Conservation (phyloP, 331 rosid genomes). For the Malus hybrid region DNA sequence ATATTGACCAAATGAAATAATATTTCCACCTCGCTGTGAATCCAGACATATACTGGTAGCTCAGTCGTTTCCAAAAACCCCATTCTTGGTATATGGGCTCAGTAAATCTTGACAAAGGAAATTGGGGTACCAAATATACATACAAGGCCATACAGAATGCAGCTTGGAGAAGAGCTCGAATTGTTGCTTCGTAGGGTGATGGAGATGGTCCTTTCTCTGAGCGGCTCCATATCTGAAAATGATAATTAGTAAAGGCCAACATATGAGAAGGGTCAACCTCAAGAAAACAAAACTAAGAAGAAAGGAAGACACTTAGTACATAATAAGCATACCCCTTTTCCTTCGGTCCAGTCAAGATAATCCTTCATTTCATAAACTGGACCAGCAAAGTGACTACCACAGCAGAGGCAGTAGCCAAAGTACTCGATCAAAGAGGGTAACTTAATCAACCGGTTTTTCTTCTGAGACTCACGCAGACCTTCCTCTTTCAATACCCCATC, state of each 20-base stretch:
- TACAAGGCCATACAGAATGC: constrained; percentile 82
- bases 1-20: constrained; percentile 97
- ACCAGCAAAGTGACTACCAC: constrained; percentile 61
- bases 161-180: constrained; percentile 81
- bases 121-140: constrained; percentile 66
- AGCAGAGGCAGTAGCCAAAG: constrained; percentile 49
- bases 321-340: constrained; percentile 53
- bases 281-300: not conserved
- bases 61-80: constrained; percentile 71
- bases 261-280: not conserved
- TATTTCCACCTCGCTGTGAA: constrained; percentile 96
- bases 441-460: constrained; percentile 61
- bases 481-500: constrained; percentile 87
- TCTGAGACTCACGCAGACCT: constrained; percentile 71
- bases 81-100: constrained; percentile 74
- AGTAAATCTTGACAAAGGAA: constrained; percentile 68
- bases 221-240: constrained; percentile 68
- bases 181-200: constrained; percentile 63
- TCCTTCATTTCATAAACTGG: constrained; percentile 67
- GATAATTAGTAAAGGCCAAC: not conserved
- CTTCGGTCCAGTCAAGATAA: constrained; percentile 86
- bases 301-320: not conserved
- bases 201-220: constrained; percentile 50
- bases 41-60: constrained; percentile 92
- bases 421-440: constrained; percentile 64